Percentiles rank a stretch among this genome's conserved stretches.
Conservation (phyloP, 2,329 filamentous ascomycete genomes). For the Geosmithia putterillii region DNA sequence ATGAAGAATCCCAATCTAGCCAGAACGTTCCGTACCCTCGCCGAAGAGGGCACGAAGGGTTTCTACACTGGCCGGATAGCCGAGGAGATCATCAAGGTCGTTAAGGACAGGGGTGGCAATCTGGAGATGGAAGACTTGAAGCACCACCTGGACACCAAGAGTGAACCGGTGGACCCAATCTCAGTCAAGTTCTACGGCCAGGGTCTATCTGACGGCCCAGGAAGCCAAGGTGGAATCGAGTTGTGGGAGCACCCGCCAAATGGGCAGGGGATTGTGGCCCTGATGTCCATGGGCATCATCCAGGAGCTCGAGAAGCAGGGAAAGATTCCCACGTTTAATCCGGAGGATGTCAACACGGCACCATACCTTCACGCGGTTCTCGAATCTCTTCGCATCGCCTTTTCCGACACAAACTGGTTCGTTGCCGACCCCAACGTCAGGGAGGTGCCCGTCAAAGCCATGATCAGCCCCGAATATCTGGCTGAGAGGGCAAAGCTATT, state of each 20-base stretch:
- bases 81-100: slow-evolving; percentile 66
- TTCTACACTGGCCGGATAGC: slow-evolving; percentile 85
- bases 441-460: slow-evolving; percentile 54
- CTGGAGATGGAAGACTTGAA: slow-evolving; percentile 70
- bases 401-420: slow-evolving; percentile 84
- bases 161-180: slow-evolving; percentile 74
- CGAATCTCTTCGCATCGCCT: slow-evolving; percentile 78
- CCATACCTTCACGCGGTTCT: slow-evolving; percentile 78
- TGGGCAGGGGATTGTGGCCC: slow-evolving; percentile 85
- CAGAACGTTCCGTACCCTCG: slow-evolving; percentile 68
- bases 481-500: slow-evolving; percentile 53
- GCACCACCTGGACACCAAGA: slow-evolving; percentile 55
- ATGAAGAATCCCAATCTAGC: slow-evolving; percentile 78
- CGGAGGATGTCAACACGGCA: slow-evolving; percentile 68
- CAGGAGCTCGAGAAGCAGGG: slow-evolving; percentile 69
- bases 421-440: slow-evolving; percentile 68
- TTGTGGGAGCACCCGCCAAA: slow-evolving; percentile 97
- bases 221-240: slow-evolving; percentile 45
- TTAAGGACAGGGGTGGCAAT: slow-evolving; percentile 63
- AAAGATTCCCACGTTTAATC: slow-evolving; percentile 58
- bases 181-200: slow-evolving; percentile 68
- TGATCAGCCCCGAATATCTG: slow-evolving; percentile 66
- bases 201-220: slow-evolving; percentile 14
- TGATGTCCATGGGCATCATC: slow-evolving; percentile 89
- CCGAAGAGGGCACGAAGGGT: slow-evolving; percentile 70